Base-by-base conservation (phyloP, 2,329 filamentous ascomycete genomes). In the Diplodia sapinea region DNA sequence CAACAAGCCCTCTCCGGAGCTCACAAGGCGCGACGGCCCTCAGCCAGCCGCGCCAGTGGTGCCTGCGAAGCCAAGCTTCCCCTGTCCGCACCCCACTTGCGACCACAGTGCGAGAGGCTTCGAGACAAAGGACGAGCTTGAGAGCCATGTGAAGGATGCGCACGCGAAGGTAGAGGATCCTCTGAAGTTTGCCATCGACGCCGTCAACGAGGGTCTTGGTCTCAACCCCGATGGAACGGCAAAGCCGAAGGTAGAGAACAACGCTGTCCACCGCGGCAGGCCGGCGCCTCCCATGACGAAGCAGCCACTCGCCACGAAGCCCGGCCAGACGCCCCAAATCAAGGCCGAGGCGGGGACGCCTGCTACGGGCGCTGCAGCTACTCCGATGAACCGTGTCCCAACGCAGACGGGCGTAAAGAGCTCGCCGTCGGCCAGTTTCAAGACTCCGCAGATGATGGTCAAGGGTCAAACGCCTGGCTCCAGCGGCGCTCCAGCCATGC, bases 111-210 rank as follows among this genome's bases (percentile, higher is more conserved):
- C 82, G 65, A 82, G 82, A 68, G 86, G 86, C 3, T 88, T 88
- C 68, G 77, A 82, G 6, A 85, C 82, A 1, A 82, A 86, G 71
- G 80, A 77, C 20, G 85, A 84, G 64, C 76, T 89, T 65, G 82
- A 86, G 40, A 82, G 82, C 49, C 87, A 89, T 70, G 74, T 82
- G 31, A 82, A 82, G 61, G 82, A 85, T 26, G 79, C 76, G 20
- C 87, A 89, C 74, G 82, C 82, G 70, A 77, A 78, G 61, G 81
- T 88, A 47, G 84, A 82, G 5, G 81, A 89, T 73, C 83, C 86
- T 38, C 76, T 88, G 36, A 79, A 83, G n/a, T 89, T 83, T 73
- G 82, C 84, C 31, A 71, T 88, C 7, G 83, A 86, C 7, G 84
- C 82, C 51, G 80, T 86, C 69, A 81, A 81, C 15, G 80, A 80